Evolutionary conservation across 1,284 basidiomycete species (phyloP), one percentile per base, ranked within the genome.

Genomic region (Hymenochaete sp.): DNA sequence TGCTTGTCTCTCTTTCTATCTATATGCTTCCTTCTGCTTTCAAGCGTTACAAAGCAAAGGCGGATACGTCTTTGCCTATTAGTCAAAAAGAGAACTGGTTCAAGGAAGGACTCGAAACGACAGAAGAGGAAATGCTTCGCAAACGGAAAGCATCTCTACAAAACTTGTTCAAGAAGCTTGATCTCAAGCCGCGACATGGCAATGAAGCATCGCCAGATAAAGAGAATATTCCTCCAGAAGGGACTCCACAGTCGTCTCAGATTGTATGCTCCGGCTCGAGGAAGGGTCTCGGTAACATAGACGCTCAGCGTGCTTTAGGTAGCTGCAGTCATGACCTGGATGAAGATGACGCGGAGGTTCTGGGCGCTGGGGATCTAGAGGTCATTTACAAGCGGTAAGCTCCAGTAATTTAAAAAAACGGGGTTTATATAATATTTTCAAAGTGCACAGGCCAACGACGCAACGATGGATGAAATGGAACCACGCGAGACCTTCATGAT

Each of bases 401-500:
- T 37, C 4, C 27, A 28, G 0, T 32, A 32, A 19, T 42, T 16
- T 18, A 25, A 19, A 3, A 1, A 6, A 11, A 24, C 8, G 10
- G 4, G 11, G 18, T 38, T 28, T 18, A 33, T 10, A 26, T n/a
- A 4, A 16, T 10, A 19, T 7, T 11, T 35, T n/a, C 8, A 5
- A 19, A 93, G 91, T 58, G 93, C 93, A 0, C 87, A 92, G 57
- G 73, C 76, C 54, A 76, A 89, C 51, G 93, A 96, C 59, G 74
- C 68, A 14, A 67, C 68, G 19, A 75, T 98, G 63, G 74, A 72
- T 16, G 84, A 85, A 61, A 90, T 88, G 73, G 83, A 95, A 25
- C 88, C 93, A 3, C 71, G 82, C 1, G 70, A 79, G 2, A 78
- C 81, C 0, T 98, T 98, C 62, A 70, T 77, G 0, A 71, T 97